Conservation (phyloP, 2,329 filamentous ascomycete species). For the Bipolaris gigantea region DNA sequence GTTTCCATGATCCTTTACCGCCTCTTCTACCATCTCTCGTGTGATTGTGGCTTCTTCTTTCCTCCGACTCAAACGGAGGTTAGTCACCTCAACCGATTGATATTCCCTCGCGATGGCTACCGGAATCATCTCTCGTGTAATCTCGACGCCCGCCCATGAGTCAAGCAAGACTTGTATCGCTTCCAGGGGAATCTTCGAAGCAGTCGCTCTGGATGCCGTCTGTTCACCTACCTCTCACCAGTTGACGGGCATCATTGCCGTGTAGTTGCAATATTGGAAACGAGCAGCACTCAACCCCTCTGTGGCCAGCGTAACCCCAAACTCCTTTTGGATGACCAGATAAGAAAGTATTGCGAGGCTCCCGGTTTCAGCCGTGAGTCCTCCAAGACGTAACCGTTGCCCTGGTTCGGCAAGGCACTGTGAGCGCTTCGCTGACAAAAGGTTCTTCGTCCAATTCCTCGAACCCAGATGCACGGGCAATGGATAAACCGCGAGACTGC, state of each 20-base stretch:
- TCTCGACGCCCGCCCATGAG: neutral
- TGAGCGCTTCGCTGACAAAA: neutral
- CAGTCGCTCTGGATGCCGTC: too few species aligned
- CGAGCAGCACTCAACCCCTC: neutral
- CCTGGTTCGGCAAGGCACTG: too few species aligned
- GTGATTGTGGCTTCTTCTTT: neutral
- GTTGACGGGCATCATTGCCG: neutral
- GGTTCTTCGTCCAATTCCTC: neutral
- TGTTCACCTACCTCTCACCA: neutral
- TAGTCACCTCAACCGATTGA: neutral
- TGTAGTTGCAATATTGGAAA: too few species aligned
- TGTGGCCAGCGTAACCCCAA: neutral
- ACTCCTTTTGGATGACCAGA: neutral
- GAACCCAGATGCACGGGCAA: neutral
- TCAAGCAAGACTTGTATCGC: neutral
- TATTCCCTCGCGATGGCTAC: neutral
- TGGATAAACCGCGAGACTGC: neutral
- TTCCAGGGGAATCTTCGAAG: too few species aligned
- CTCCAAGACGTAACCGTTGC: too few species aligned
- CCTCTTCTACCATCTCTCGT: neutral
- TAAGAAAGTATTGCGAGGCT: neutral
- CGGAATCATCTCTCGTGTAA: neutral
- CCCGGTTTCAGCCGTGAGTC: neutral
- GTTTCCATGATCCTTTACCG: neutral
- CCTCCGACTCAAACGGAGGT: neutral